Base-by-base conservation (phyloP, 78 protist genomes). In the Bodo saltans region DNA sequence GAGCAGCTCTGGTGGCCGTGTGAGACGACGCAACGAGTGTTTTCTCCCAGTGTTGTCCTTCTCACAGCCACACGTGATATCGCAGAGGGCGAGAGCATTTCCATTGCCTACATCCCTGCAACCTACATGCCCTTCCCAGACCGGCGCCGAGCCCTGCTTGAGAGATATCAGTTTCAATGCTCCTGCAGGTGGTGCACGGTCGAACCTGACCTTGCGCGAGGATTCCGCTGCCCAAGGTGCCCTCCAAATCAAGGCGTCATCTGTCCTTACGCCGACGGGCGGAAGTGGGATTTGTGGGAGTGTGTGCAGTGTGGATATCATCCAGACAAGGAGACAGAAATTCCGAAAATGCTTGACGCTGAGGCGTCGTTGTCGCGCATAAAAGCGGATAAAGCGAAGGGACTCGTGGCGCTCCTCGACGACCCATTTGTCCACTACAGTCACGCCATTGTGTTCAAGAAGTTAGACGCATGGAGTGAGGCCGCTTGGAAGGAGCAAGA, bases 381-480 rank as follows among this genome's bases (percentile, higher is more conserved):
- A 27, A 76, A 76, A 40, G 81, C 81, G 23, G 81, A 76, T 67
- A 76, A 76, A 27, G 12, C 42, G 53, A 76, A 4, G n/a, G 81
- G 81, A 25, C 60, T 76, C 38, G 11, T 67, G 35, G 8, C 38
- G 69, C 52, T 76, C 27, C 11, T 76, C 4, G 60, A 12, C 30
- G 53, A 39, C 69, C 29, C 12, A 17, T 2, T 1, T 28, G 27
- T 76, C 69, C 81, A 76, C 81, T 76, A 26, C 81, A 76, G 69
- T 23, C 81, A 76, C 81, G 12, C 12, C 69, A 47, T 76, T 4
- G 35, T 21, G 40, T 4, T 76, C 34, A 8, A 67, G 35, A 76
- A 76, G 35, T 67, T 76, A 32, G 81, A 76, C 69, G 40, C 12
- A 27, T 76, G 81, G 81, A 17, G 69, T 37, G 42, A 76, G 39